Evolutionary conservation across 345 rosid species (phyloP).

Genomic region (Aegle marmelos): DNA sequence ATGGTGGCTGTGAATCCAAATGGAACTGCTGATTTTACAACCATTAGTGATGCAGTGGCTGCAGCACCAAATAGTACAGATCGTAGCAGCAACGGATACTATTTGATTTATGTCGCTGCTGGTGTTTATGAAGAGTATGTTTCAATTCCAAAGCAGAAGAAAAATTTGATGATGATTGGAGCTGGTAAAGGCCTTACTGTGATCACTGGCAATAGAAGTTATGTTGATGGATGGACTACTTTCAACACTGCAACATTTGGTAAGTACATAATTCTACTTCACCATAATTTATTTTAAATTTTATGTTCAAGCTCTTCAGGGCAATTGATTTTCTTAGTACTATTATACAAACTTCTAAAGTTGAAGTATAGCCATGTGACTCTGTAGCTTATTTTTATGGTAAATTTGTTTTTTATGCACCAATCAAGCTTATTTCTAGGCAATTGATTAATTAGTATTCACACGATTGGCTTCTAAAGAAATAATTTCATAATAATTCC

Average conservation of each 20-base stretch:
- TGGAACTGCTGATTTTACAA: slow-evolving; percentile 25
- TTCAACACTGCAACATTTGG: slow-evolving; percentile 40
- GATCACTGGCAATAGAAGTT: slow-evolving; percentile 32
- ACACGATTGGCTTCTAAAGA: not conserved
- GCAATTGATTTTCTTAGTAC: not conserved
- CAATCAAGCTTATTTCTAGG: too few species aligned
- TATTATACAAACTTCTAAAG: not conserved
- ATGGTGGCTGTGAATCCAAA: slow-evolving; percentile 23
- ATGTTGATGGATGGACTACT: slow-evolving; percentile 34
- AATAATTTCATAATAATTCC: not conserved
- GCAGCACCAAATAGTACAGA: slow-evolving; percentile 30
- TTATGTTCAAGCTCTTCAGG: not conserved
- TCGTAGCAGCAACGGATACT: slow-evolving; percentile 21
- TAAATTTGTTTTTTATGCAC: not conserved
- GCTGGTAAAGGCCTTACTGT: slow-evolving; percentile 33
- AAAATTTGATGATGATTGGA: slow-evolving; percentile 40
- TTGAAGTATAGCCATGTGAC: not conserved
- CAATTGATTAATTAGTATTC: too few species aligned
- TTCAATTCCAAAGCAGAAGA: slow-evolving; percentile 22
- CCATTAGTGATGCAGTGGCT: slow-evolving; percentile 30
- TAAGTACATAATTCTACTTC: not conserved
- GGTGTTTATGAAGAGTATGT: slow-evolving; percentile 36
- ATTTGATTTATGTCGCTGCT: slow-evolving; percentile 26
- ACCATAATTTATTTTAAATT: not conserved
- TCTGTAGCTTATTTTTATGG: not conserved